These are phyloP conservation scores for Bacidia rubella DNA, from an alignment of 495 filamentous ascomycete species.

Conservation along the genomic window DNA sequence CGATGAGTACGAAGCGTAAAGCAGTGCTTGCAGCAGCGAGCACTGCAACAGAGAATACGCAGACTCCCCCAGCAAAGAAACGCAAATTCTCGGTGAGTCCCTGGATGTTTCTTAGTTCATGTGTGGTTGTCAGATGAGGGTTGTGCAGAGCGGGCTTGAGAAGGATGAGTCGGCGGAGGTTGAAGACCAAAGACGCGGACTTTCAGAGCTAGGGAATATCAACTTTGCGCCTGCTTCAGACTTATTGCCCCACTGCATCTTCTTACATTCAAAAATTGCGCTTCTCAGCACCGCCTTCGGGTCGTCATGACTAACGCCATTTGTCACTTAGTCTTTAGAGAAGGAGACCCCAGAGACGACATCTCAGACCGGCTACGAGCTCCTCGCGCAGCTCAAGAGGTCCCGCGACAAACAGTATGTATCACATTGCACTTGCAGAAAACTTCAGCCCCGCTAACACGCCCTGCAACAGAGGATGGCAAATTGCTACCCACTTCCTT, in stretches of 20 bases:
- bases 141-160: conserved; percentile 13
- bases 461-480: conserved; percentile 39
- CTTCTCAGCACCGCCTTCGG: conserved; percentile 6
- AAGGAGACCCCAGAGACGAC: conserved; percentile 49
- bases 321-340: conserved; percentile 4
- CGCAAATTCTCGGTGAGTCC: conserved; percentile 43
- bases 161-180: conserved; percentile 10
- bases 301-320: conserved; percentile 13
- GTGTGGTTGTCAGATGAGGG: conserved; percentile 1
- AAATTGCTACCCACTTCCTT: conserved; percentile 59
- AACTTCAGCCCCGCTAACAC: conserved; percentile 6
- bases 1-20: conserved; percentile 61
- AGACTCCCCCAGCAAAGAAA: conserved; percentile 44
- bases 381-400: conserved; percentile 49
- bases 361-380: conserved; percentile 49
- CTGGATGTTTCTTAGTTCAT: neutral
- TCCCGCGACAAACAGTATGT: conserved; percentile 61
- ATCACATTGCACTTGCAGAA: neutral
- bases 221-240: conserved; percentile 12
- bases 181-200: conserved; percentile 10
- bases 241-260: conserved; percentile 3
- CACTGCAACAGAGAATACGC: conserved; percentile 26
- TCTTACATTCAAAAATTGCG: conserved; percentile 12
- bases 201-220: conserved; percentile 16
- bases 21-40: conserved; percentile 28